These are phyloP conservation scores for Sarocladium brachiariae DNA, from an alignment of 2,329 filamentous ascomycete genomes.

Conservation along the genomic window DNA sequence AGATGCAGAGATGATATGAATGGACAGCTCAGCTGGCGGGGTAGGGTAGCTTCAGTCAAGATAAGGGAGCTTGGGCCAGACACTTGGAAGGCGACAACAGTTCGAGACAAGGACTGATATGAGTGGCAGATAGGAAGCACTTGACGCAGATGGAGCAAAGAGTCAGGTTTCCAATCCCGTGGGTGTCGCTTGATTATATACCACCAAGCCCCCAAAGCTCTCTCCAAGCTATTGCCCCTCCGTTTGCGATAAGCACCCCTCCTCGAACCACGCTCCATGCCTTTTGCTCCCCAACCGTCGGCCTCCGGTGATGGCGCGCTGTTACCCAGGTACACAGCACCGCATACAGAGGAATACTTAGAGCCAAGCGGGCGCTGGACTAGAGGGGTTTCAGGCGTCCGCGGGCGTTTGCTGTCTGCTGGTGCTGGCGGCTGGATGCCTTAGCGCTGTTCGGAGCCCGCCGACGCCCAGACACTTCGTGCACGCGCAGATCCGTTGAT, in stretches of 20 bases:
- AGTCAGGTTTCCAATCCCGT: neutral
- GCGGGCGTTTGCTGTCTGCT: too few species aligned
- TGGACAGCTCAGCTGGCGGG: neutral
- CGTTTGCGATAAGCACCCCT: slow-evolving; percentile 2
- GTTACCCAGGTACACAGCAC: neutral
- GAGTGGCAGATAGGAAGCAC: neutral
- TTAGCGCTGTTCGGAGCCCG: slow-evolving; percentile 9
- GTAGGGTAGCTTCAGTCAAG: neutral
- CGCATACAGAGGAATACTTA: neutral
- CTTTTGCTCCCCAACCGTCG: neutral
- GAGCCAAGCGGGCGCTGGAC: neutral
- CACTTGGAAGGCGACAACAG: neutral
- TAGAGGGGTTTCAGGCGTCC: neutral
- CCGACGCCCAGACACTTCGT: neutral
- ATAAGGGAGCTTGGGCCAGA: neutral
- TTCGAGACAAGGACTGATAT: neutral
- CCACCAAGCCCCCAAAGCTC: neutral
- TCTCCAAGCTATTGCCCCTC: slow-evolving; percentile 5
- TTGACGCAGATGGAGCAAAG: neutral
- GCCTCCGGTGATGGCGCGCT: neutral
- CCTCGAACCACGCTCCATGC: neutral
- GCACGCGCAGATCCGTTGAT: slow-evolving; percentile 6
- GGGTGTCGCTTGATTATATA: neutral
- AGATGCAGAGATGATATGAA: neutral
- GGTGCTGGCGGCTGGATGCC: too few species aligned